These are phyloP conservation scores for Penicillium sp. DNA, from an alignment of 2,329 filamentous ascomycete species.

Conservation along the genomic window DNA sequence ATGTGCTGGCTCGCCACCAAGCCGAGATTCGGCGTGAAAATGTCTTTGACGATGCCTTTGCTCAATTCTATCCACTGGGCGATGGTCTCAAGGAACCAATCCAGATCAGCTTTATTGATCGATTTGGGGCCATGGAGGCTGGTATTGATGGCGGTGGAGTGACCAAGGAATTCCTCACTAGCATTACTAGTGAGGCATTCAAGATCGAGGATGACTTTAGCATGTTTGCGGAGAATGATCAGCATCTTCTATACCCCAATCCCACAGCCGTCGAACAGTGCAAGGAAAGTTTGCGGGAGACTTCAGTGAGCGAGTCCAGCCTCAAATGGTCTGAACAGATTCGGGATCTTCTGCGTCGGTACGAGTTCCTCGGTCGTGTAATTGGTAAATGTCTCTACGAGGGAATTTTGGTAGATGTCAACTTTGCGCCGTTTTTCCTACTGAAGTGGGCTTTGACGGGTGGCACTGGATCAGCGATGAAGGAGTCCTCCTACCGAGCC, in stretches of 20 bases:
- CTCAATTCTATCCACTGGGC: constrained; percentile 79
- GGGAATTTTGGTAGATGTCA: constrained; percentile 90
- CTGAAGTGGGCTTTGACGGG: constrained; percentile 89
- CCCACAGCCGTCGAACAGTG: constrained; percentile 75
- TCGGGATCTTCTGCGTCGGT: constrained; percentile 70
- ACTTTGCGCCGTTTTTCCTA: constrained; percentile 94
- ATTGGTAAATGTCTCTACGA: constrained; percentile 98
- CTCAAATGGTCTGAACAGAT: constrained; percentile 64
- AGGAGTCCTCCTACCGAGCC: constrained; percentile 78
- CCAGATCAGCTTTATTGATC: constrained; percentile 93
- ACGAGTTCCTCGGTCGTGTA: constrained; percentile 90
- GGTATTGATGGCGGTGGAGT: constrained; percentile 97
- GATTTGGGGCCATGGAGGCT: constrained; percentile 84
- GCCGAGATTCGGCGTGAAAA: constrained; percentile 79
- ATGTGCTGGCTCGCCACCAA: constrained; percentile 65
- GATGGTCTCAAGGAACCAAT: constrained; percentile 92
- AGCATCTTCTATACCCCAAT: constrained; percentile 88
- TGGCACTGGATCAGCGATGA: constrained; percentile 65
- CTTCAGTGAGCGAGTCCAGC: constrained; percentile 60
- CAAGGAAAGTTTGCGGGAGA: constrained; percentile 62
- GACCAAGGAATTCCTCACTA: constrained; percentile 94
- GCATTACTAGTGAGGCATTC: constrained; percentile 85
- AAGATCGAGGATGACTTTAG: constrained; percentile 61
- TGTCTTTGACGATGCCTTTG: constrained; percentile 84
- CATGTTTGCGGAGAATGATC: constrained; percentile 82